Evolutionary conservation across 2,329 filamentous ascomycete genomes (phyloP), one percentile per base, ranked within the genome.

Genomic region (Raffaelea ambrosiae): DNA sequence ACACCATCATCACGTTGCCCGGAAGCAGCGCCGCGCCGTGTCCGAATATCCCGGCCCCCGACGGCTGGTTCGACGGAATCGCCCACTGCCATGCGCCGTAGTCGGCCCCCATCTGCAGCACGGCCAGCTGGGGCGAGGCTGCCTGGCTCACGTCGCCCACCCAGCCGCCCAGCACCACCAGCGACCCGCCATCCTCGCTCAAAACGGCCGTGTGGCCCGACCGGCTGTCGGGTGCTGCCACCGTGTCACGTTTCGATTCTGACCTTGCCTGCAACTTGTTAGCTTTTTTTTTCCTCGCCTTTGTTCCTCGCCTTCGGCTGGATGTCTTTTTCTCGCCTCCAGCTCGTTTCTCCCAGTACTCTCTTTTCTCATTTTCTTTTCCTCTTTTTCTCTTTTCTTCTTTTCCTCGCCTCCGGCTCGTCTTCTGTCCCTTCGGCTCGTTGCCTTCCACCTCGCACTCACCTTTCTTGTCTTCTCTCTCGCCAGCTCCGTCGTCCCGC

Each of bases 161-260:
- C 93, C 93, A 98, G 2, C 93, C 93, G 19, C 93, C 93, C 51
- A 89, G 73, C 1, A 98, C 69, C 38, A 95, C 69, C 9, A 97
- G 71, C n/a, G 77, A 80, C 22, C 71, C 77, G 0, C 90, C 90
- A 59, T 95, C 88, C 46, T 84, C 77, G 23, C 81, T 87, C 4
- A 96, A 67, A 1, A 95, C 77, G 1, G 91, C 83, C 0, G 87
- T 90, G 60, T 98, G 93, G 0, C 93, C 93, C 4, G 90, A 95
- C 48, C 93, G 74, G 35, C 88, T 88, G 55, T 95, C 52, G 31
- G 51, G 53, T 1, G 20, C 22, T 4, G 41, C 16, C 20, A 47
- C 26, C 22, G 23, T n/a, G n/a, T n/a, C n/a, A n/a, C n/a, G n/a
- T n/a, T n/a, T n/a, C n/a, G n/a, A n/a, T n/a, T n/a, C n/a, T n/a